Percentiles rank a stretch among this genome's conserved stretches.
These are phyloP conservation scores for Rutstroemia sydowiana DNA, from an alignment of 2,329 filamentous ascomycete genomes.

Conservation along the genomic window DNA sequence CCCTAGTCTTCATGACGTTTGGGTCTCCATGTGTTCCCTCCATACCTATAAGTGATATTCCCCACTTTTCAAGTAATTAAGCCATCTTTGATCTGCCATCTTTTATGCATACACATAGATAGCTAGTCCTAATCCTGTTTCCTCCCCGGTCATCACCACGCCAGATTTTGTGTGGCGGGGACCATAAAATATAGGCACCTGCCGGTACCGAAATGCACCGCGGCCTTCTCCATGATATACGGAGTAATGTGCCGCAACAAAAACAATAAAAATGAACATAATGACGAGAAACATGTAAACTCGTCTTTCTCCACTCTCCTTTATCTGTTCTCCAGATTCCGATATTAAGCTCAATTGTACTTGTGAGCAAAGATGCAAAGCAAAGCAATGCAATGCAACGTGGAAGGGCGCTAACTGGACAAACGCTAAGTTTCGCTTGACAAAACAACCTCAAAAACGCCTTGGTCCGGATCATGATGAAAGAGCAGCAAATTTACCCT, in stretches of 20 bases:
- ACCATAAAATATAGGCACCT: neutral
- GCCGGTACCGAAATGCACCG: neutral
- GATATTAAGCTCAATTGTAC: neutral
- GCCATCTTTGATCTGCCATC: too few relatives aligned
- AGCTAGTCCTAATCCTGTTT: too few relatives aligned
- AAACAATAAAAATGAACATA: too few relatives aligned
- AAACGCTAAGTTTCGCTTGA: slow-evolving; percentile 8
- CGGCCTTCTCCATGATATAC: neutral
- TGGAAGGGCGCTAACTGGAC: neutral
- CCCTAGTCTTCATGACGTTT: neutral
- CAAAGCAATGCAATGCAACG: too few relatives aligned
- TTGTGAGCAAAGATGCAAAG: neutral
- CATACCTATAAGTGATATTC: neutral
- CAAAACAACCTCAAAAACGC: slow-evolving; percentile 5
- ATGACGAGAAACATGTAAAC: neutral
- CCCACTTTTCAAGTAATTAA: too few relatives aligned
- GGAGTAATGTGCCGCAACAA: neutral
- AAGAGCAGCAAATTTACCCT: slow-evolving; percentile 25
- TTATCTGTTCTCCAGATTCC: neutral
- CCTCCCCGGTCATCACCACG: too few relatives aligned
- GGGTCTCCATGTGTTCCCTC: neutral
- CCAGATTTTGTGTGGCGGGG: neutral
- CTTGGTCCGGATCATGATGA: slow-evolving; percentile 7
- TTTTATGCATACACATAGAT: too few relatives aligned
- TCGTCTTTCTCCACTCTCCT: neutral